These are phyloP conservation scores for Leccinum fibrillosum DNA, from an alignment of 768 basidiomycete species.

Conservation along the genomic window DNA sequence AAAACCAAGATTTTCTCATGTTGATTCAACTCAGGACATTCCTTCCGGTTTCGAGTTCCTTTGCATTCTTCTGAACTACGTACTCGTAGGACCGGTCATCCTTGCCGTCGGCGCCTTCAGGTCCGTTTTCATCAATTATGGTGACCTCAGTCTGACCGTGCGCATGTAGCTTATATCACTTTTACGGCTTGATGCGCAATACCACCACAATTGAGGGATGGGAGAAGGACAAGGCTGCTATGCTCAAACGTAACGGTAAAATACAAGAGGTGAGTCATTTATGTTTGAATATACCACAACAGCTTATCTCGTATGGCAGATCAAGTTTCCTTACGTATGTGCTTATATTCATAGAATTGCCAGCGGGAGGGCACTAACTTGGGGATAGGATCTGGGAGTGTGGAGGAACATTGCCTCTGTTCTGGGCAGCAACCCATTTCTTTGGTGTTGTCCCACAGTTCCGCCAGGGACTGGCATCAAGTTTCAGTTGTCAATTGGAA, in stretches of 20 bases:
- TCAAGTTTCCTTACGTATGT: conserved; percentile 91
- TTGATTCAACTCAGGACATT: conserved; percentile 50
- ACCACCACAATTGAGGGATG: conserved; percentile 95
- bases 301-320: conserved; percentile 35
- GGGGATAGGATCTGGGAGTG: conserved; percentile 69
- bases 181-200: conserved; percentile 72
- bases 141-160: conserved; percentile 14
- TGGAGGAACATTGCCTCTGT: conserved; percentile 72
- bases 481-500: conserved; percentile 65
- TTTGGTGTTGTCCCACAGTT: conserved; percentile 83
- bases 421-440: conserved; percentile 66
- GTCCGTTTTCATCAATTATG: conserved; percentile 32
- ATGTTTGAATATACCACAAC: not conserved
- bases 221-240: conserved; percentile 96
- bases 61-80: conserved; percentile 86
- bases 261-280: conserved; percentile 61
- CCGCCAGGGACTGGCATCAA: conserved; percentile 71
- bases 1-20: not conserved
- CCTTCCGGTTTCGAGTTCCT: conserved; percentile 68
- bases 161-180: conserved; percentile 72
- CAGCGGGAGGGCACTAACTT: conserved; percentile 9
- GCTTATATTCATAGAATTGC: conserved; percentile 1
- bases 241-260: conserved; percentile 79
- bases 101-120: conserved; percentile 90
- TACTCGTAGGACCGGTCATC: conserved; percentile 79